A percentile compares a stretch with the other conserved stretches of the same genome.
Conservation (phyloP, 2,329 filamentous ascomycete species). For the Talaromyces rugulosus region DNA sequence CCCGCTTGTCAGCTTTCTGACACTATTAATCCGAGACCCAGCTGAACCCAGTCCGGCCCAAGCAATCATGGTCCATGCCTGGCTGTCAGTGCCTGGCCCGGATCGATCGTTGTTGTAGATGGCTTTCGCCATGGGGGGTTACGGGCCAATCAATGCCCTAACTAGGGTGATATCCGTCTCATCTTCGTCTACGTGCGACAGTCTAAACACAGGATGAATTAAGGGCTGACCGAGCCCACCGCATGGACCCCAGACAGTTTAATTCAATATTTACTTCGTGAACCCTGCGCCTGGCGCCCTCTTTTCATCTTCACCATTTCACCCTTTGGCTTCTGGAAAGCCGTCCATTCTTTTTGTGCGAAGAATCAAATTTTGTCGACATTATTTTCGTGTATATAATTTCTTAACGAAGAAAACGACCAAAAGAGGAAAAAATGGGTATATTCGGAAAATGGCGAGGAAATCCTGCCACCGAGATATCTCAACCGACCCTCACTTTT, state of each 20-base stretch:
- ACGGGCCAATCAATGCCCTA: not conserved
- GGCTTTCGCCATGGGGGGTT: not conserved
- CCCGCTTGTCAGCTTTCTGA: not conserved
- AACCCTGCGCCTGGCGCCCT: constrained; percentile 4
- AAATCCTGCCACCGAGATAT: constrained; percentile 25
- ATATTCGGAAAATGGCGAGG: constrained; percentile 26
- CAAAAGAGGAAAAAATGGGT: constrained; percentile 4
- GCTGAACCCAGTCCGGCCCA: not conserved
- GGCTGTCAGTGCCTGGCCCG: not conserved
- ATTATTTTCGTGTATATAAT: not conserved
- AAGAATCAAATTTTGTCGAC: not conserved
- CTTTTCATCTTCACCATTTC: not conserved
- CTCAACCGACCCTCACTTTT: constrained; percentile 28
- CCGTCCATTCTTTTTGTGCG: constrained; percentile 29
- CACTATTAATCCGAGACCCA: not conserved
- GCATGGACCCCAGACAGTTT: constrained; percentile 4
- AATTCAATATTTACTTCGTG: not conserved
- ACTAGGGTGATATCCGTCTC: not conserved
- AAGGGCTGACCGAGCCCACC: constrained; percentile 12
- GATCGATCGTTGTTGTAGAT: not conserved
- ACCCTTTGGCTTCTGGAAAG: constrained; percentile 35
- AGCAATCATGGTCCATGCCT: constrained; percentile 1
- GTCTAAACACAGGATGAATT: constrained; percentile 7
- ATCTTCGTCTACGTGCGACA: constrained; percentile 4
- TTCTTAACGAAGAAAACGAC: not conserved